phyloP scores from a whole-genome alignment of 2,329 filamentous ascomycete species.

The Trichoderma guizhouense region DNA sequence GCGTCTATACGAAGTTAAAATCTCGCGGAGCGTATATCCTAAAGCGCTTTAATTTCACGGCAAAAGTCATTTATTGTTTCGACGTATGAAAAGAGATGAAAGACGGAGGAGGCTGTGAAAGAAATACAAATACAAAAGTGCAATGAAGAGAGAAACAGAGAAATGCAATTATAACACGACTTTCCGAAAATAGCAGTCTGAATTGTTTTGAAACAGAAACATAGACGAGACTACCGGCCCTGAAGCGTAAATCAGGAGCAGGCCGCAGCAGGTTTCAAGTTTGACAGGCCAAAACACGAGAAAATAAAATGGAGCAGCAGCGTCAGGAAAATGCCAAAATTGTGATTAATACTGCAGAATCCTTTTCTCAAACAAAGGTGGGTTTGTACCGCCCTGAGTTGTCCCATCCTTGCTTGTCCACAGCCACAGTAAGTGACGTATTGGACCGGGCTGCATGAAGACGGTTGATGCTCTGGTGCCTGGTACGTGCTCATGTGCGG shows the following conservation, averaged over 20 bases:
- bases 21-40: not conserved
- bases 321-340: not conserved
- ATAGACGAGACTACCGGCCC: too few relatives aligned
- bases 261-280: not conserved
- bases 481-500: not conserved
- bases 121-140: not conserved
- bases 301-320: not conserved
- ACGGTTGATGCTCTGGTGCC: not conserved
- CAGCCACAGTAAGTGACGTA: conserved; percentile 14
- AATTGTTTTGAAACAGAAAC: not conserved
- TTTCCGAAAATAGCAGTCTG: not conserved
- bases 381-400: not conserved
- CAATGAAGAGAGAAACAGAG: not conserved
- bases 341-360: not conserved
- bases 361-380: not conserved
- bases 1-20: not conserved
- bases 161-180: not conserved
- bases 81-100: not conserved
- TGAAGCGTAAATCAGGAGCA: not conserved
- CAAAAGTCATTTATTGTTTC: not conserved
- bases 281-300: not conserved
- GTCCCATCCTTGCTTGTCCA: conserved; percentile 5
- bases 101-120: not conserved
- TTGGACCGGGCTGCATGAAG: not conserved
- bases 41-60: not conserved